A percentile compares a stretch with the other conserved stretches of the same genome.
These are phyloP conservation scores for Deinandra increscens DNA, from an alignment of 129 eudicot genomes.

Conservation along the genomic window DNA sequence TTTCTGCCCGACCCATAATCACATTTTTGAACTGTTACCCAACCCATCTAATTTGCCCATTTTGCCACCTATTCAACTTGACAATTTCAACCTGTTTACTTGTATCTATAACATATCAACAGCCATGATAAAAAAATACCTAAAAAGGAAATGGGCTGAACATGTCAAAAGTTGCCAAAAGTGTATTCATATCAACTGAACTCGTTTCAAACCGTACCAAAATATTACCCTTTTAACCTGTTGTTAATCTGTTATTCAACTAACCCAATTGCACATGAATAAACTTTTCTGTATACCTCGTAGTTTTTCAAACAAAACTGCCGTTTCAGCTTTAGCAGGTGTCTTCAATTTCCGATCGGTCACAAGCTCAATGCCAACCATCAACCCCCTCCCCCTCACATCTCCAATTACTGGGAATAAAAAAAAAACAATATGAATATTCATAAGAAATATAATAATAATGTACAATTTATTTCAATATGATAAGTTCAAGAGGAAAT, in stretches of 20 bases:
- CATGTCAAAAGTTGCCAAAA: too few species aligned
- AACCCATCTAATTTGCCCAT: not conserved
- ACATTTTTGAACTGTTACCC: not conserved
- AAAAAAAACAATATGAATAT: not conserved
- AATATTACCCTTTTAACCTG: not conserved
- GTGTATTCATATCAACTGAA: not conserved
- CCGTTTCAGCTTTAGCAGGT: slow-evolving; percentile 95
- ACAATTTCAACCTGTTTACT: not conserved
- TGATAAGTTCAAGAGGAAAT: slow-evolving; percentile 1
- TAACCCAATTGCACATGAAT: not conserved
- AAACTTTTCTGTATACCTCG: slow-evolving; percentile 46
- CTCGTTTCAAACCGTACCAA: not conserved
- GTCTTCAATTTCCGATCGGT: slow-evolving; percentile 78
- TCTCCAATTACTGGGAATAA: slow-evolving; percentile 83
- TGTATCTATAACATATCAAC: too few species aligned
- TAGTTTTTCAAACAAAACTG: slow-evolving; percentile 72
- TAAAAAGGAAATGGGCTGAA: too few species aligned
- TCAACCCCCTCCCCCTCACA: slow-evolving; percentile 96
- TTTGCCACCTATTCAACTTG: not conserved
- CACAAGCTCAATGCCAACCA: slow-evolving; percentile 96
- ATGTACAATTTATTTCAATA: not conserved
- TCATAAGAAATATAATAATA: slow-evolving; percentile 3
- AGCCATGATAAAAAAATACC: too few species aligned
- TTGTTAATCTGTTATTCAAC: not conserved
- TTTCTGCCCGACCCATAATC: not conserved